These are phyloP conservation scores for Euphrasia arctica DNA, from an alignment of 305 asterid species.

Conservation along the genomic window DNA sequence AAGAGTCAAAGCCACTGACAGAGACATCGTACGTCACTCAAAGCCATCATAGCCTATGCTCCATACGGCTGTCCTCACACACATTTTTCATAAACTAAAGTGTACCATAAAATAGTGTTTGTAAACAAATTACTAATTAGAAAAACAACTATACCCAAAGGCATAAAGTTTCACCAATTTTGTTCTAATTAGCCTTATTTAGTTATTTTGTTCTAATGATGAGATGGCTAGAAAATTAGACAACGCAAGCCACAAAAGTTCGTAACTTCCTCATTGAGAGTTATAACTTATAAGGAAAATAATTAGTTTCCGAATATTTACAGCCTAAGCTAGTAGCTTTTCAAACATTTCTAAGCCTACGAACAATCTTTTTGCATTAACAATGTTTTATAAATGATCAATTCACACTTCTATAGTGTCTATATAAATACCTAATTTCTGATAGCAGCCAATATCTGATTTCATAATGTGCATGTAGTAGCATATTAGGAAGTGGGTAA, in stretches of 20 bases:
- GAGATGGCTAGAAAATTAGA: neutral
- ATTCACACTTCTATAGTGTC: neutral
- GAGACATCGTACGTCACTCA: too few relatives aligned
- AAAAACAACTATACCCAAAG: too few relatives aligned
- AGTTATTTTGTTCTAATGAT: neutral
- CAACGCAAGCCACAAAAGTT: neutral
- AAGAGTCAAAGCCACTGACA: too few relatives aligned
- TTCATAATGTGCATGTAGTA: neutral
- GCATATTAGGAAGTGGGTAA: neutral
- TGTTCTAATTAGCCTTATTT: too few relatives aligned
- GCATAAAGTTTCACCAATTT: too few relatives aligned
- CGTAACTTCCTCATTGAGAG: neutral
- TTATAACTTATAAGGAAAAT: neutral
- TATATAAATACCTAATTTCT: too few relatives aligned
- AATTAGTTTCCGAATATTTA: neutral
- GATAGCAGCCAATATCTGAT: too few relatives aligned
- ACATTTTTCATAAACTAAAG: too few relatives aligned
- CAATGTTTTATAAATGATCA: neutral
- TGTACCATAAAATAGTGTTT: too few relatives aligned
- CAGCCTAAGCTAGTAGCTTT: neutral
- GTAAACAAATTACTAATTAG: too few relatives aligned
- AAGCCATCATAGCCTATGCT: too few relatives aligned
- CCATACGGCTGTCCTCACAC: too few relatives aligned
- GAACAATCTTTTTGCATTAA: neutral
- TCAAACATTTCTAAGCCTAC: neutral